A percentile compares a stretch with the other conserved stretches of the same genome.
Evolutionary conservation across 768 basidiomycete genomes (phyloP).

Genomic region (Ramaria sp.): DNA sequence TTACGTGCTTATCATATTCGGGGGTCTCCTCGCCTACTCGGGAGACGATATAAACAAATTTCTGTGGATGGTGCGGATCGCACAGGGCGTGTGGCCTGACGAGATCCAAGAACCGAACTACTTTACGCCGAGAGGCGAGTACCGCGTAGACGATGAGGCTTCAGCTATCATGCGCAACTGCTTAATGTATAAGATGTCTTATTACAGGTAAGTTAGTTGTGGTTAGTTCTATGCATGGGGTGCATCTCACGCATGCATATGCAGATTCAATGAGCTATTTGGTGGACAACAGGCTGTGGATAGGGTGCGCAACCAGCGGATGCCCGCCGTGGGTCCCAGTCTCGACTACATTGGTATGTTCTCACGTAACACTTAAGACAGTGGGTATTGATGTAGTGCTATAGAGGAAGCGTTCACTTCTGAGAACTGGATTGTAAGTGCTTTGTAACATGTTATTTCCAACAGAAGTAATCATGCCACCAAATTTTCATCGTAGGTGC

Average conservation of each 20-base stretch:
- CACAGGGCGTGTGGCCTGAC: conserved; percentile 96
- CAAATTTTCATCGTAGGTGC: conserved; percentile 37
- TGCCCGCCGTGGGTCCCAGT: conserved; percentile 69
- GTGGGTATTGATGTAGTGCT: conserved; percentile 5
- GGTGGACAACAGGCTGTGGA: conserved; percentile 66
- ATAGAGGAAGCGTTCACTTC: conserved; percentile 96
- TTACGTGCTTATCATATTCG: conserved; percentile 96
- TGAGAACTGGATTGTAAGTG: conserved; percentile 95
- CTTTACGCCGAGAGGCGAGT: conserved; percentile 89
- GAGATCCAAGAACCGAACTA: conserved; percentile 94
- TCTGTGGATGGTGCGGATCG: conserved; percentile 95
- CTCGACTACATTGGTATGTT: conserved; percentile 79
- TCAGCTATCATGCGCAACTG: conserved; percentile 85
- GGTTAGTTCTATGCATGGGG: background rate
- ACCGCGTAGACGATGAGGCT: conserved; percentile 81
- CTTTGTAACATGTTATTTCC: too few relatives aligned
- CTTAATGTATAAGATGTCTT: conserved; percentile 99
- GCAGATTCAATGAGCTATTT: conserved; percentile 79
- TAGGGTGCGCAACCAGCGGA: conserved; percentile 77
- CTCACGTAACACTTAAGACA: background rate
- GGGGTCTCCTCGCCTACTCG: conserved; percentile 91
- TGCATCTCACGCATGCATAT: conserved; percentile 4
- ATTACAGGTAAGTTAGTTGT: conserved; percentile 58
- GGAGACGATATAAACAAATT: conserved; percentile 99
- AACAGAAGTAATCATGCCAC: background rate